Conservation (phyloP, 257 asterid species). For the Echium plantagineum region DNA sequence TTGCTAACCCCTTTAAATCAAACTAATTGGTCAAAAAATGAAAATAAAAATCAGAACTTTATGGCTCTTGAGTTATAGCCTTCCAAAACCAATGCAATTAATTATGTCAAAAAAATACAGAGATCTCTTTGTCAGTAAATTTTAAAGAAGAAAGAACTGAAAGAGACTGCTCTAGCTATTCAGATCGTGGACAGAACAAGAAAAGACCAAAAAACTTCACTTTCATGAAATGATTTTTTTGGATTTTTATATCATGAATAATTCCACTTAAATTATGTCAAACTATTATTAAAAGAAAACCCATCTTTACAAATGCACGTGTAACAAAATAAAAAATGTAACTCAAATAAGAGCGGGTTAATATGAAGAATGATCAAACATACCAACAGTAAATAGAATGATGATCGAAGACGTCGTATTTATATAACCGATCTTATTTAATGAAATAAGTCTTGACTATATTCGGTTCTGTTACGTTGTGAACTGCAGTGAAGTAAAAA, state of each 20-base stretch:
- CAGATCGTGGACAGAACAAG: conserved; percentile 21
- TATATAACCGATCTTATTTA: no score
- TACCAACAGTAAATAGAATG: no score
- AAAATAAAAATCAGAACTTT: conserved; percentile 24
- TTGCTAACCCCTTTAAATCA: conserved; percentile 29
- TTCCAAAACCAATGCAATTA: neutral
- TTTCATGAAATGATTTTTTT: conserved; percentile 23
- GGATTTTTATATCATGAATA: conserved; percentile 11
- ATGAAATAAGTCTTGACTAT: no score
- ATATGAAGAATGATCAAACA: no score
- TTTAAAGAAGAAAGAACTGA: conserved; percentile 5
- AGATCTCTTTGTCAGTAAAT: conserved; percentile 3
- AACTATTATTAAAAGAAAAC: no score
- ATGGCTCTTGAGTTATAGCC: conserved; percentile 9
- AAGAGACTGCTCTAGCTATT: conserved; percentile 6
- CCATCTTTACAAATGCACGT: no score
- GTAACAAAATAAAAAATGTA: no score
- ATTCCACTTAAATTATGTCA: neutral
- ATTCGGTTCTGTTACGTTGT: no score
- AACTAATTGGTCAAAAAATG: conserved; percentile 4
- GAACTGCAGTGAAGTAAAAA: conserved; percentile 12
- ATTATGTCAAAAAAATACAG: conserved; percentile 6
- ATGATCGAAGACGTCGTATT: no score
- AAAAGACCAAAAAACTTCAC: conserved; percentile 20
- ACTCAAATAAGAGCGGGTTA: no score